phyloP scores from a whole-genome alignment of 2,329 filamentous ascomycete genomes.

The Penicillium griseofulvum region DNA sequence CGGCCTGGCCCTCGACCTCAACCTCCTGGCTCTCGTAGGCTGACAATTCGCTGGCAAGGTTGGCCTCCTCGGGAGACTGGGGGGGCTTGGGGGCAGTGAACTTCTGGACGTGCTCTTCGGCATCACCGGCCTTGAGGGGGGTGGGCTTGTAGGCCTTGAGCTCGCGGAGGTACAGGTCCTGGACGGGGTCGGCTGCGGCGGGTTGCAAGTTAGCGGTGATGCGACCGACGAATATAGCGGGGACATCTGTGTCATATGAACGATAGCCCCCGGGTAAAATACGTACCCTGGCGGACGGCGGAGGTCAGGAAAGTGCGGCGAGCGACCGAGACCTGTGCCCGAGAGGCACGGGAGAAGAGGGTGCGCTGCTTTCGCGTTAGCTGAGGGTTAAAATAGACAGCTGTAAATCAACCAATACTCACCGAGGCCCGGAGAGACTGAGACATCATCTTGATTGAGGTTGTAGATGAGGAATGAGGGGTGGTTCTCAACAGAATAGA shows the following conservation, averaged over 20 bases:
- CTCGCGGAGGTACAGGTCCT: constrained; percentile 96
- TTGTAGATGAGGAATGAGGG: constrained; percentile 27
- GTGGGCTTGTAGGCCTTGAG: constrained; percentile 92
- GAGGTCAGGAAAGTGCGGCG: constrained; percentile 65
- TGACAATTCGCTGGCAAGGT: constrained; percentile 87
- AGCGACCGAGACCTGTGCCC: constrained; percentile 55
- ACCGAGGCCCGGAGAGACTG: constrained; percentile 63
- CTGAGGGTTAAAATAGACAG: constrained; percentile 3
- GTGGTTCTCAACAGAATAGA: constrained; percentile 25
- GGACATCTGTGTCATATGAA: neutral
- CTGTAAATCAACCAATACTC: constrained; percentile 27
- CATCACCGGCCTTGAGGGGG: constrained; percentile 77
- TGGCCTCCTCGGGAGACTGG: constrained; percentile 85
- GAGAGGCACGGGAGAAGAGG: constrained; percentile 59
- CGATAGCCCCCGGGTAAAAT: constrained; percentile 18
- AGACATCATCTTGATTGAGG: constrained; percentile 53
- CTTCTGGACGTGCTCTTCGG: constrained; percentile 86
- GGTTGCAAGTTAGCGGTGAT: constrained; percentile 21
- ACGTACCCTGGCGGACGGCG: constrained; percentile 61
- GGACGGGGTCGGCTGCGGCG: constrained; percentile 84
- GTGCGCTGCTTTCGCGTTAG: constrained; percentile 51
- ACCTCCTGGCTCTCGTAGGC: constrained; percentile 92
- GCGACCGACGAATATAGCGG: neutral
- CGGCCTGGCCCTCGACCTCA: constrained; percentile 86
- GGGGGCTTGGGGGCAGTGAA: constrained; percentile 79